Percentiles rank a stretch among this genome's conserved stretches.
phyloP scores from a whole-genome alignment of 768 basidiomycete species.

The Hygrophorus pudorinus region DNA sequence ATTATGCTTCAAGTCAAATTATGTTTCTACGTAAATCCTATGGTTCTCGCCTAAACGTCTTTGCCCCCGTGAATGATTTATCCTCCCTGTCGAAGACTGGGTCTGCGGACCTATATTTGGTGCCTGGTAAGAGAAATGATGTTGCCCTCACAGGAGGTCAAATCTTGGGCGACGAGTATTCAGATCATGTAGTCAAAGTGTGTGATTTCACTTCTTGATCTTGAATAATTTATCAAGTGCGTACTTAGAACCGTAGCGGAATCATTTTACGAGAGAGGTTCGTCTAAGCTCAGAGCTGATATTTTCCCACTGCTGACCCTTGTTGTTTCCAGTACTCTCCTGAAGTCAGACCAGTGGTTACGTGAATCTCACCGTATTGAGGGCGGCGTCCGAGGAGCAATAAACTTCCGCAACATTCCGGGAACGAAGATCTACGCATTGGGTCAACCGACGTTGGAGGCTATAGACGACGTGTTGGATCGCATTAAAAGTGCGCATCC shows the following conservation, averaged over 20 bases:
- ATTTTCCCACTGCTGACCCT: background rate
- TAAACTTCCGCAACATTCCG: conserved; percentile 85
- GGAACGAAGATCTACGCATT: conserved; percentile 81
- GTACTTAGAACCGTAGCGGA: conserved; percentile 70
- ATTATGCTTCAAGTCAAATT: conserved; percentile 55
- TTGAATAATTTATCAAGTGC: background rate
- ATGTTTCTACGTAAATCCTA: conserved; percentile 73
- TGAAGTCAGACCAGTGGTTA: conserved; percentile 92
- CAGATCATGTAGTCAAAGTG: conserved; percentile 86
- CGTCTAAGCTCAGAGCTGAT: conserved; percentile 8
- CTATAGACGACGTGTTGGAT: conserved; percentile 70
- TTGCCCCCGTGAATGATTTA: conserved; percentile 84
- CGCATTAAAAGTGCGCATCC: conserved; percentile 56
- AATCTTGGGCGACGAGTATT: conserved; percentile 91
- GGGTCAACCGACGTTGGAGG: conserved; percentile 86
- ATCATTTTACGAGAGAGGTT: conserved; percentile 89
- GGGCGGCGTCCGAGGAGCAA: conserved; percentile 77
- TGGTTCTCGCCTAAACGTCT: conserved; percentile 79
- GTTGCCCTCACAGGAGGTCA: conserved; percentile 72
- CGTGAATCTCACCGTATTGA: conserved; percentile 58
- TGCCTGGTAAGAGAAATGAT: conserved; percentile 65
- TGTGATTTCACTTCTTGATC: conserved; percentile 7
- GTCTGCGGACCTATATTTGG: conserved; percentile 41
- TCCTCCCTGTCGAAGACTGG: conserved; percentile 69
- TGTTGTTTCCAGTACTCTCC: conserved; percentile 45